Base-by-base conservation (phyloP, 441 rosid genomes). In the Biscutella laevigata region DNA sequence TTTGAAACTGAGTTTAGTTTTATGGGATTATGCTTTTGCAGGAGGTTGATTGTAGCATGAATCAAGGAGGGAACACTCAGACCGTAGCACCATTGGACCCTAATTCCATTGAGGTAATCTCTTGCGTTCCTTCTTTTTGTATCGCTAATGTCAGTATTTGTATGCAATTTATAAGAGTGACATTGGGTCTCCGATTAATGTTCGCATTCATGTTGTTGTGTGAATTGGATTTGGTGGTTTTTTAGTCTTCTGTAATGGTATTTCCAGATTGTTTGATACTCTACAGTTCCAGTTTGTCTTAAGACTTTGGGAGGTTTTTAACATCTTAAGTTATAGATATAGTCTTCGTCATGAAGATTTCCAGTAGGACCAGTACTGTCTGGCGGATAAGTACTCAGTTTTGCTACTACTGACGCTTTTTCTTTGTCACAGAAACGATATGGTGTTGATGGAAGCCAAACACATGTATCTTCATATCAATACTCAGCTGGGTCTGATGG, bases 51-150 rank as follows among this genome's bases (percentile, higher is more conserved):
- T 76, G 40, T 47, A 72, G 62, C 75, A 92, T 92, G 96, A 88
- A 79, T 79, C 95, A 78, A 71, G 86, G 81, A 75, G 80, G 60
- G 28, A 80, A 76, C 46, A 60, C 80, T 13, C 88, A 86, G 68
- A 52, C 80, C 42, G 49, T 74, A 35, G 75, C 83, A 64, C 55
- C 86, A n/a, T 61, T 67, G 22, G 92, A 85, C 61, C 76, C 89
- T 27, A 80, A 69, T 63, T 68, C 84, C 29, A 73, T 71, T 36
- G 90, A 92, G 92, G 98, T 92, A 58, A 56, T 48, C 24, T 25
- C 29, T n/a, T 56, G 25, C 62, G 22, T 29, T 40, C 6, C 21
- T n/a, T n/a, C n/a, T 51, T 34, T 32, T 35, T 14, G 6, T n/a
- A n/a, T n/a, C n/a, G 8, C 45, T 55, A 12, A 10, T 0, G 7